Evolutionary conservation across 2,329 filamentous ascomycete genomes (phyloP).

Genomic region (Diaporthe sp.): DNA sequence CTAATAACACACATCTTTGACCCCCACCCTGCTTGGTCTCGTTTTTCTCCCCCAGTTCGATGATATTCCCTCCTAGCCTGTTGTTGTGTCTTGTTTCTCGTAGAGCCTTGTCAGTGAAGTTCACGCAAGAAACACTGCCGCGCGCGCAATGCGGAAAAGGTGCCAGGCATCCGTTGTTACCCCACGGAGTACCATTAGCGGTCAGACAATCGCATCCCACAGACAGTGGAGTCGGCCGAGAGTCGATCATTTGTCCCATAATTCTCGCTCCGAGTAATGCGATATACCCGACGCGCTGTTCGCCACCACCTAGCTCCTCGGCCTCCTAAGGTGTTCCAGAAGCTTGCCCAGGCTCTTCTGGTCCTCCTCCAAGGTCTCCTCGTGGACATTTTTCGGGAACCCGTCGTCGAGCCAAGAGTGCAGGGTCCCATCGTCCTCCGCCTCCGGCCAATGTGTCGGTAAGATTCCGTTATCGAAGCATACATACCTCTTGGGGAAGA

Average conservation of each 20-base stretch:
- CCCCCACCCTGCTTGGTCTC: conserved; percentile 3
- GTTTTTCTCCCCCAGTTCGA: background rate
- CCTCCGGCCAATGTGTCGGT: conserved; percentile 21
- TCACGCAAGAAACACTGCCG: background rate
- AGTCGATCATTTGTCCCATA: background rate
- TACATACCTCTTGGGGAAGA: conserved; percentile 25
- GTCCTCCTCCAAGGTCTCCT: conserved; percentile 17
- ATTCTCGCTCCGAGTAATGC: background rate
- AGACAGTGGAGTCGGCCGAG: background rate
- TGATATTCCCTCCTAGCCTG: background rate
- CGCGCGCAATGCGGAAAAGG: background rate
- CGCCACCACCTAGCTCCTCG: background rate
- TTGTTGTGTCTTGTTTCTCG: background rate
- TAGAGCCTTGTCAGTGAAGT: background rate
- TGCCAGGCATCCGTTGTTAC: background rate
- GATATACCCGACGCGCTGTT: background rate
- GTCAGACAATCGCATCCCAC: conserved; percentile 8
- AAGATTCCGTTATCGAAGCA: conserved; percentile 4
- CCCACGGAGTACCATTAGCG: conserved; percentile 14
- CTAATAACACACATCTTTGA: conserved; percentile 30
- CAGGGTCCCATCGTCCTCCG: background rate
- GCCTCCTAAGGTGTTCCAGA: background rate
- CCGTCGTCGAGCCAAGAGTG: background rate
- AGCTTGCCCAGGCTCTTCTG: conserved; percentile 9
- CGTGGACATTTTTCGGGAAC: conserved; percentile 20